phyloP scores from a whole-genome alignment of 768 basidiomycete genomes.

The Boletus vinaceobasis region DNA sequence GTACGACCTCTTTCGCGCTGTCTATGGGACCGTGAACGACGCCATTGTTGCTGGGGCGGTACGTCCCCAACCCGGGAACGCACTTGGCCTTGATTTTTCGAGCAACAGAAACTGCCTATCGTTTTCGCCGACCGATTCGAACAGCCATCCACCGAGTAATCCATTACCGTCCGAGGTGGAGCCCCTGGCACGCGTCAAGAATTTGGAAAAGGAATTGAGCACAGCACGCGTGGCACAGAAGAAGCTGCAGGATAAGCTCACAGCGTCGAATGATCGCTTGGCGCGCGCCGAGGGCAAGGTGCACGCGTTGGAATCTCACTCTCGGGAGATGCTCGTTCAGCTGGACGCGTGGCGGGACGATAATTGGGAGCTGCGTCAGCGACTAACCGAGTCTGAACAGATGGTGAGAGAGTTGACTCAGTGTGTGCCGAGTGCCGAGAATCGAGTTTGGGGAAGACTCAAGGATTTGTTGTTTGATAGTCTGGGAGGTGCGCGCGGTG shows the following conservation, averaged over 20 bases:
- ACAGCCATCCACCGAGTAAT: neutral
- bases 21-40: slow-evolving; percentile 27
- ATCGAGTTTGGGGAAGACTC: slow-evolving; percentile 26
- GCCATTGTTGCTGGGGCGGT: slow-evolving; percentile 15
- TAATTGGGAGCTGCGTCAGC: slow-evolving; percentile 22
- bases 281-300: slow-evolving; percentile 13
- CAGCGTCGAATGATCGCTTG: slow-evolving; percentile 12
- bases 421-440: slow-evolving; percentile 15
- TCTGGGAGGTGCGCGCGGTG: slow-evolving; percentile 18
- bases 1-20: slow-evolving; percentile 29
- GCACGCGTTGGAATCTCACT: slow-evolving; percentile 19
- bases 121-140: neutral
- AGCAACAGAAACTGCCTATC: neutral
- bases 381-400: slow-evolving; percentile 21
- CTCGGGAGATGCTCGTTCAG: slow-evolving; percentile 15
- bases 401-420: slow-evolving; percentile 16
- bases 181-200: slow-evolving; percentile 13
- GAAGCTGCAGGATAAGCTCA: slow-evolving; percentile 20
- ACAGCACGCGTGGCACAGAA: slow-evolving; percentile 12
- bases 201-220: slow-evolving; percentile 25
- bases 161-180: neutral
- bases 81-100: slow-evolving; percentile 27
- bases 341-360: slow-evolving; percentile 22
- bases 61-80: slow-evolving; percentile 16
- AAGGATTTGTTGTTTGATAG: slow-evolving; percentile 31